A percentile compares a stretch with the other conserved stretches of the same genome.
phyloP scores from a whole-genome alignment of 495 filamentous ascomycete species.

The Lineolata rhizophorae region DNA sequence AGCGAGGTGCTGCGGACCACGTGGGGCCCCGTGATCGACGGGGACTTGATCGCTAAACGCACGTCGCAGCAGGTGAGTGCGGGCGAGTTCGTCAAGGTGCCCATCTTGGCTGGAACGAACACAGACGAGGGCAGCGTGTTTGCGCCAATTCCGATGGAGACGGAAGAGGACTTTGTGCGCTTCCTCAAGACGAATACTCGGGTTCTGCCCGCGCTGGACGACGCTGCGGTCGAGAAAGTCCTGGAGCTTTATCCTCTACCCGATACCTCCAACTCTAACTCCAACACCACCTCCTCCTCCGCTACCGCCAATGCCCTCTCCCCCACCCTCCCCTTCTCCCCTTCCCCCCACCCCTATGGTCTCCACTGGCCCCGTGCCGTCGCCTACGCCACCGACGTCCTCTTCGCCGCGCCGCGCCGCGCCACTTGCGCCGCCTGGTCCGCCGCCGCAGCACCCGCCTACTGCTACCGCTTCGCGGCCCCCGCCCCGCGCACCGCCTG shows the following conservation, averaged over 20 bases:
- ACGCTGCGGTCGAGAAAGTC: neutral
- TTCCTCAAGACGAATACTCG: conserved; percentile 11
- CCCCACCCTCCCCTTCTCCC: conserved; percentile 4
- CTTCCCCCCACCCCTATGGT: conserved; percentile 16
- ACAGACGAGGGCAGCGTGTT: conserved; percentile 43
- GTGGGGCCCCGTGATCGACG: conserved; percentile 26
- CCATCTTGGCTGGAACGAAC: conserved; percentile 35
- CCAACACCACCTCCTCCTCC: conserved; percentile 11
- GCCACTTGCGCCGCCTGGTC: conserved; percentile 31
- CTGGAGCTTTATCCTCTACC: neutral
- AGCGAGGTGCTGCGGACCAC: conserved; percentile 13
- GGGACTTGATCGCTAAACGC: conserved; percentile 22
- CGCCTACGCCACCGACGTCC: conserved; percentile 30
- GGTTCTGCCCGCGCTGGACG: conserved; percentile 7
- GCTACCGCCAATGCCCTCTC: conserved; percentile 5
- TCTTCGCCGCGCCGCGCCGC: conserved; percentile 33
- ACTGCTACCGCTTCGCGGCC: conserved; percentile 44
- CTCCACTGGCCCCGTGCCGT: conserved; percentile 29
- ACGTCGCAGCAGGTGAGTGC: conserved; percentile 15
- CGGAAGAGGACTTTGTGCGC: conserved; percentile 18
- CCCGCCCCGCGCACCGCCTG: conserved; percentile 24
- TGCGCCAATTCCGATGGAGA: conserved; percentile 24
- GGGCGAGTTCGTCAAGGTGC: conserved; percentile 30
- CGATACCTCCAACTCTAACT: conserved; percentile 1
- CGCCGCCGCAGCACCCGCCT: conserved; percentile 23